Evolutionary conservation across 768 basidiomycete species (phyloP).

Genomic region (Candolleomyces eurysporus): DNA sequence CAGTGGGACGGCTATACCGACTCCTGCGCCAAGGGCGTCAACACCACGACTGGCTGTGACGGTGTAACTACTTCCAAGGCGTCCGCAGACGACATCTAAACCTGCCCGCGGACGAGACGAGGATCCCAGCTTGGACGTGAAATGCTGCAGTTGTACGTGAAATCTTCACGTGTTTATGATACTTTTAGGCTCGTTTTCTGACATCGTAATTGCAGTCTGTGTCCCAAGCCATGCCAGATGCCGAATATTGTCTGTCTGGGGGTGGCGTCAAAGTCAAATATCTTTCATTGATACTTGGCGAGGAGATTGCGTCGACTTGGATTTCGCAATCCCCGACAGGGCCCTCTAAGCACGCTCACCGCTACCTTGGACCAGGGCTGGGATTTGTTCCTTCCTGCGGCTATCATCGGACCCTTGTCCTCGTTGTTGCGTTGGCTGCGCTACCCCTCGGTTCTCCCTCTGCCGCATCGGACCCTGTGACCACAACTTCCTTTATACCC

Average conservation of each 20-base stretch:
- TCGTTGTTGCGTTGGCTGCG: constrained; percentile 53
- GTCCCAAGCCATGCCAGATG: too few relatives aligned
- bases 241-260: constrained; percentile 85
- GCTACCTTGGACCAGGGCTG: constrained; percentile 78
- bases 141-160: constrained; percentile 74
- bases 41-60: constrained; percentile 59
- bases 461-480: neutral
- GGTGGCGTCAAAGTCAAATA: constrained; percentile 88
- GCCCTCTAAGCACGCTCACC: constrained; percentile 78
- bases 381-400: constrained; percentile 60
- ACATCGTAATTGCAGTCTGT: too few relatives aligned
- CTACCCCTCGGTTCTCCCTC: constrained; percentile 49
- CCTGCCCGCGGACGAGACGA: constrained; percentile 81
- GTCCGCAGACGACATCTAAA: constrained; percentile 77
- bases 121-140: constrained; percentile 85
- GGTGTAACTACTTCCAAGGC: constrained; percentile 79
- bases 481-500: neutral
- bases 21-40: constrained; percentile 45
- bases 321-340: constrained; percentile 77
- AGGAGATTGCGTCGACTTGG: constrained; percentile 88
- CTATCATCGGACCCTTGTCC: constrained; percentile 47
- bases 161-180: neutral
- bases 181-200: too few relatives aligned
- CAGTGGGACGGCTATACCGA: constrained; percentile 68
- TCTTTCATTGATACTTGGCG: constrained; percentile 63